Conservation (phyloP, 257 asterid species). For the Apocynum venetum region DNA sequence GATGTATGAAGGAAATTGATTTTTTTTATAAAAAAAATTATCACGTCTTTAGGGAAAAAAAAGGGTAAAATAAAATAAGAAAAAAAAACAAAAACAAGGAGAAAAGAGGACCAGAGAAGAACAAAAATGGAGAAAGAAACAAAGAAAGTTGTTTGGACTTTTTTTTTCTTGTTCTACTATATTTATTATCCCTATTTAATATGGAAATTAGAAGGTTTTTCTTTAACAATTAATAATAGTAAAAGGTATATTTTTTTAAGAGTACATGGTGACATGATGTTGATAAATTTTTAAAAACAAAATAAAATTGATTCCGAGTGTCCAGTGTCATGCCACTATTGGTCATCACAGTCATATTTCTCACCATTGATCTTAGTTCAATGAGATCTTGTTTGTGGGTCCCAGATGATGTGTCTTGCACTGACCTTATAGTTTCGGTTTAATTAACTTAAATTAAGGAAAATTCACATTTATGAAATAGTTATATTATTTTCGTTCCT, state of each 20-base stretch:
- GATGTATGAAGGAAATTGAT: background rate
- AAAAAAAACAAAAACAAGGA: slow-evolving; percentile 11
- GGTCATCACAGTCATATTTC: slow-evolving; percentile 24
- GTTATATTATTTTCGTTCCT: background rate
- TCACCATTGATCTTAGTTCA: slow-evolving; percentile 35
- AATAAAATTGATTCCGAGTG: slow-evolving; percentile 7
- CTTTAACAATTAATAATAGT: too few relatives aligned
- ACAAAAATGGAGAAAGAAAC: slow-evolving; percentile 31
- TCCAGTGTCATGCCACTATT: slow-evolving; percentile 26
- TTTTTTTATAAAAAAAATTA: background rate
- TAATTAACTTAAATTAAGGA: background rate
- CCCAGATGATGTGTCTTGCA: slow-evolving; percentile 44
- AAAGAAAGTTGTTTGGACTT: slow-evolving; percentile 30
- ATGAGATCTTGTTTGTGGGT: slow-evolving; percentile 25
- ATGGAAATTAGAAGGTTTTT: background rate
- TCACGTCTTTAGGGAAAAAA: background rate
- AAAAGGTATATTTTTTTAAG: background rate
- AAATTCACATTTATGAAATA: background rate
- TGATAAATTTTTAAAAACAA: slow-evolving; percentile 6
- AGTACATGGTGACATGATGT: slow-evolving; percentile 14
- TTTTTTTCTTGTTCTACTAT: background rate
- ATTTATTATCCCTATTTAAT: background rate
- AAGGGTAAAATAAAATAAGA: background rate
- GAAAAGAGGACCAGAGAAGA: slow-evolving; percentile 29
- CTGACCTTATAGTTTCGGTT: slow-evolving; percentile 21